Conservation (phyloP, 1,284 basidiomycete species). For the Ceratobasidium papillatum region DNA sequence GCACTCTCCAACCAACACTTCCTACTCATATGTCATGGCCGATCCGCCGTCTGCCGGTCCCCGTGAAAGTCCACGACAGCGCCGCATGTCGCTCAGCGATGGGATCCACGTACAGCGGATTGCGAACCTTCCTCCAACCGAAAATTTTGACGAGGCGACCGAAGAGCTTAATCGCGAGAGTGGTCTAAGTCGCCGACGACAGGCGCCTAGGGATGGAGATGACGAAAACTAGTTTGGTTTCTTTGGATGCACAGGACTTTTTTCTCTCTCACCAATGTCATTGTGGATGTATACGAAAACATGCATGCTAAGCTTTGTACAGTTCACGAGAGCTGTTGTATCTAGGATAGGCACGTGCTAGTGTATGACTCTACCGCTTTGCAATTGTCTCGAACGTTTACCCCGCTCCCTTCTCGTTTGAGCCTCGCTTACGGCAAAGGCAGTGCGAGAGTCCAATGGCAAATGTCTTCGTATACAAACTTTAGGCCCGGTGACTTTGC, state of each 20-base stretch:
- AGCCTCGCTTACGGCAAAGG: slow-evolving; percentile 18
- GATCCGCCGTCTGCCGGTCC: background rate
- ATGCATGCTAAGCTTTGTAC: background rate
- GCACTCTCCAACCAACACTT: slow-evolving; percentile 33
- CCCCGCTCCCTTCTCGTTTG: slow-evolving; percentile 11
- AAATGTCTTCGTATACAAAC: background rate
- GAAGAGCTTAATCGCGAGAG: slow-evolving; percentile 70
- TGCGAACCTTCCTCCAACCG: slow-evolving; percentile 63
- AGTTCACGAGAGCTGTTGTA: background rate
- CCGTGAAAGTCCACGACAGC: slow-evolving; percentile 48
- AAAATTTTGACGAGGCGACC: slow-evolving; percentile 65
- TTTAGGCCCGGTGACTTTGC: slow-evolving; percentile 11
- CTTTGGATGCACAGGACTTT: background rate
- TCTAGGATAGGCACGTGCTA: background rate
- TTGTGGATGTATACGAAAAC: background rate
- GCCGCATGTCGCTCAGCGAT: slow-evolving; percentile 70
- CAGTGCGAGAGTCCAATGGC: background rate
- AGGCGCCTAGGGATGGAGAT: background rate
- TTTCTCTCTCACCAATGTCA: background rate
- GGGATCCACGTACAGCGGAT: slow-evolving; percentile 69
- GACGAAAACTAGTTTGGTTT: slow-evolving; percentile 11
- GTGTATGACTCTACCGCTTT: background rate
- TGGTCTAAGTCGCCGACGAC: slow-evolving; percentile 37
- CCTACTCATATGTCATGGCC: slow-evolving; percentile 38
- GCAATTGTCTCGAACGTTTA: background rate